Percentiles rank a stretch among this genome's conserved stretches.
These are phyloP conservation scores for Ustilago curta DNA, from an alignment of 1,284 basidiomycete genomes.

Conservation along the genomic window DNA sequence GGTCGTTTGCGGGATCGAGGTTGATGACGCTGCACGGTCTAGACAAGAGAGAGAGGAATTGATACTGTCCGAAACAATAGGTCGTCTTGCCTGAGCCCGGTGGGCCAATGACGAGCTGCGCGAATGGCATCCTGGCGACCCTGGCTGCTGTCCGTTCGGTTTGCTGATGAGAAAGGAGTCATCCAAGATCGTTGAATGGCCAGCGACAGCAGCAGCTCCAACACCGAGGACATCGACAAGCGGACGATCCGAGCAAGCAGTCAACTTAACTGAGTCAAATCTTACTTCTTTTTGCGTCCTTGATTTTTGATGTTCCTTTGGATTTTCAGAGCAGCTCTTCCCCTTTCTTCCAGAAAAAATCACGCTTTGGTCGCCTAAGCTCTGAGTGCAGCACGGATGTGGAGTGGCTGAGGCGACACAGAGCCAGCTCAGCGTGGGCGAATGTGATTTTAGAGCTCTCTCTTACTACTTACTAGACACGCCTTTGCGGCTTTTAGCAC, in stretches of 20 bases:
- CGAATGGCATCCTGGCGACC: slow-evolving; percentile 48
- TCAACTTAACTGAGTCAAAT: neutral
- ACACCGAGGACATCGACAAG: neutral
- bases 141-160: neutral
- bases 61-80: slow-evolving; percentile 57
- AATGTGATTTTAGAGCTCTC: slow-evolving; percentile 30
- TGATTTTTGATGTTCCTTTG: slow-evolving; percentile 10
- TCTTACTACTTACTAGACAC: neutral
- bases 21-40: slow-evolving; percentile 91
- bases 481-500: slow-evolving; percentile 2
- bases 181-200: too few species aligned
- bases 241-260: neutral
- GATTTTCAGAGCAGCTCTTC: slow-evolving; percentile 1
- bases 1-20: slow-evolving; percentile 93
- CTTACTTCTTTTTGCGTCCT: slow-evolving; percentile 2
- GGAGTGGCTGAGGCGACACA: slow-evolving; percentile 1
- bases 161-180: neutral
- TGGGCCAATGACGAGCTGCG: slow-evolving; percentile 60
- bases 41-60: slow-evolving; percentile 84
- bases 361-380: slow-evolving; percentile 2
- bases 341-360: slow-evolving; percentile 10
- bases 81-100: slow-evolving; percentile 67
- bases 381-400: neutral
- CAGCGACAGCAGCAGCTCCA: neutral
- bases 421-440: slow-evolving; percentile 20